Base-by-base conservation (phyloP, 495 filamentous ascomycete species). In the Hypomontagnella submonticulosa region DNA sequence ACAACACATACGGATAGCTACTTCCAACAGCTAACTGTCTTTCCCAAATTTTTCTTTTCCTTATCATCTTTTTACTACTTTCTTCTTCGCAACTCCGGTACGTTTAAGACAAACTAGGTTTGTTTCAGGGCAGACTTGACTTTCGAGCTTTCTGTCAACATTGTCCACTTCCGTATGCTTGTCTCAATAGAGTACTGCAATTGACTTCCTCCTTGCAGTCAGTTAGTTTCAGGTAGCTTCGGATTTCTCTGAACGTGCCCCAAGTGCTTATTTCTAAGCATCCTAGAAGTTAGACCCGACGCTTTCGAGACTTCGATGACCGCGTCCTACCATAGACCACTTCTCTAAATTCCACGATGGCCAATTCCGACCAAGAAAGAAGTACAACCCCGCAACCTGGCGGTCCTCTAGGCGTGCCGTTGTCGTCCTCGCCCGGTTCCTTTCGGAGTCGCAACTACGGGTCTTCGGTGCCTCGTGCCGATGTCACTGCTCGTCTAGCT, bases 401-500 rank as follows among this genome's bases (percentile, higher is more conserved):
- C 38, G 66, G 54, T n/a, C 74, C 75, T 48, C 63, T 74, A 48
- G 75, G 74, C 55, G 73, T 76, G 18, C 78, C 79, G 13, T 60
- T 81, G 38, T 73, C 78, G 4, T 79, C 79, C 9, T 82, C 84
- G 20, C 80, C 82, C 5, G 73, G 78, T 46, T 84, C 82, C 2
- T 61, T 71, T 48, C 77, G 79, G 57, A 72, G 77, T 47, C 76
- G 77, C 0, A 73, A 71, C 4, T 78, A 75, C 30, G 74, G 70
- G 19, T 74, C 74, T 30, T 81, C 84, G n/a, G 74, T 81, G 11
- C 80, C 79, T 57, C 82, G 90, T 76, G 86, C 86, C 37, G 82
- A 86, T 44, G 88, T 88, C 4, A 92, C 85, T 54, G 90, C 90
- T 32, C 85, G 90, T 58, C 80, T 93, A 16, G 88, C 88, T 19